Evolutionary conservation across 768 basidiomycete species (phyloP), one percentile per base, ranked within the genome.

Genomic region (Rhizopogon vulgaris): DNA sequence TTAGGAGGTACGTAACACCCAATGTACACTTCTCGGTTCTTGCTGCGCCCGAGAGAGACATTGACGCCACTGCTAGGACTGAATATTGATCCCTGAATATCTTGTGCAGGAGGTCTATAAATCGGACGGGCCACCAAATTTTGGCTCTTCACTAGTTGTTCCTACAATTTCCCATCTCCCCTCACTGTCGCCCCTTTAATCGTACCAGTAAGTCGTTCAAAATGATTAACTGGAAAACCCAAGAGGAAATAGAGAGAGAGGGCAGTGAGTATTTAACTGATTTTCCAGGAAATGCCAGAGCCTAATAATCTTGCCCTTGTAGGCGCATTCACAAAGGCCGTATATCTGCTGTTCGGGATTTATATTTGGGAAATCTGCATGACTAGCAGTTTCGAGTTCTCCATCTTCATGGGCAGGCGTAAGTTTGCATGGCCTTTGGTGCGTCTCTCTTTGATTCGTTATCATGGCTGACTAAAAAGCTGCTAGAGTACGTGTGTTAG

Each of bases 391-490:
- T 88, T 89, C 56, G 86, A 89, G 58, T 79, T 78, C 77, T 84
- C 85, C 25, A 63, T 88, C 30, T 51, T 87, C 38, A 76, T 73
- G 27, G 61, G 77, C n/a, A 73, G 75, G 49, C 78, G 84, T 41
- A 76, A 69, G 59, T 79, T 85, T 56, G 76, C 78, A 28, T 86
- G 84, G 84, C 85, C 86, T 55, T 68, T 87, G 66, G 85, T 87
- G 63, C 53, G 82, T 75, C 37, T 32, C 11, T 38, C 41, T 28
- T 47, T 39, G 28, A 41, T 45, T 32, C 12, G 17, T 47, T n/a
- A 53, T 41, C 24, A 12, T 24, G 25, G 39, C 40, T 22, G 27
- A 50, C 42, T n/a, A 18, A 27, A 27, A 18, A 9, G 12, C 1
- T 48, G 8, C 14, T 34, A 49, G 53, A 41, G 54, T 48, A 36